phyloP scores from a whole-genome alignment of 1,284 basidiomycete genomes.

The Inonotus obliquus region DNA sequence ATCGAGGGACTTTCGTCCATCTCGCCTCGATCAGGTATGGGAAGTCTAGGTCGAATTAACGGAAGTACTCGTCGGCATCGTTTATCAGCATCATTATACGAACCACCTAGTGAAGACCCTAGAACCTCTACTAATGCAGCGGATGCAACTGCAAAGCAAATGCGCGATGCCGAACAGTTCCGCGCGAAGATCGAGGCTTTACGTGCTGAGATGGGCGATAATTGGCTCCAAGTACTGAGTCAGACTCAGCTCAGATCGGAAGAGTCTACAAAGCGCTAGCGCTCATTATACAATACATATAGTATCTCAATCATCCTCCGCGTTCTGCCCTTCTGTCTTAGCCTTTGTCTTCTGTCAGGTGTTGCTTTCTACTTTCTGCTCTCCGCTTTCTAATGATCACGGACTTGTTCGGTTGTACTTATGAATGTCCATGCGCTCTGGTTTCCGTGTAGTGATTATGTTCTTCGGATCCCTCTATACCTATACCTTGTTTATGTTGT shows the following conservation, averaged over 20 bases:
- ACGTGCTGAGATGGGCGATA: conserved; percentile 81
- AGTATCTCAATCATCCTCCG: not conserved
- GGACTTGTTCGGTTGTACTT: not conserved
- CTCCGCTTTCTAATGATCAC: conserved; percentile 2
- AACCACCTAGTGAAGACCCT: conserved; percentile 33
- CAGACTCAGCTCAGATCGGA: conserved; percentile 45
- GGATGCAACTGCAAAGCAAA: conserved; percentile 31
- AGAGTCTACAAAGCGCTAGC: conserved; percentile 8
- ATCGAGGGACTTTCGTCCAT: conserved; percentile 26
- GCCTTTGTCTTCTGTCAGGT: not conserved
- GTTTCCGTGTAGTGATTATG: not conserved
- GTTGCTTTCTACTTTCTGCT: not conserved
- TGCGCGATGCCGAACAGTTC: conserved; percentile 60
- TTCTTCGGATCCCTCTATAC: not conserved
- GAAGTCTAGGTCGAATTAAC: conserved; percentile 10
- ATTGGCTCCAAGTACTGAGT: conserved; percentile 79
- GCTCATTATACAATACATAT: not conserved
- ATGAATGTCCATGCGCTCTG: not conserved
- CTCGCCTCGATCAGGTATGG: conserved; percentile 6
- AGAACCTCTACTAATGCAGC: conserved; percentile 27
- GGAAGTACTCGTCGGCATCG: conserved; percentile 43
- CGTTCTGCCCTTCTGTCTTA: not conserved
- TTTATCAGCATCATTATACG: conserved; percentile 57
- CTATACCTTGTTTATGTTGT: not conserved
- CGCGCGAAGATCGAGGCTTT: conserved; percentile 75